Evolutionary conservation across 202 grass and related monocot genomes (phyloP), one percentile per base, ranked within the genome.

Genomic region (Alloteropsis angusta): DNA sequence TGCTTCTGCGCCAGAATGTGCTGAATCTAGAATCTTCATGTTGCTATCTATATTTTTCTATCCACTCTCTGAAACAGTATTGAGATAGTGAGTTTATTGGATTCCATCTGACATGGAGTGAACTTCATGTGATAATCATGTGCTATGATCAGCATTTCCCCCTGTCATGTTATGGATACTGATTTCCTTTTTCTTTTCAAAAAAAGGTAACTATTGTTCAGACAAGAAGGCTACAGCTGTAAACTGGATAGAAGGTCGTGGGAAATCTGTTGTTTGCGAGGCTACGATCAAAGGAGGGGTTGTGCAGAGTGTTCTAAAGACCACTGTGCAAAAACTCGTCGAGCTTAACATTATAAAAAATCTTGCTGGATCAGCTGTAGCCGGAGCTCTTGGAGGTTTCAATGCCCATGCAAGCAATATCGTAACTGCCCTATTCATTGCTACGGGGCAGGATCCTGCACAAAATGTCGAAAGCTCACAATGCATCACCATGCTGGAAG

Each of bases 381-480:
- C 90, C 23, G 90, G 90, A 65, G 60, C 90, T 60, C 56, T 97
- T 42, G 90, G 90, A 44, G 88, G 93, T 60, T 93, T 89, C 45
- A 97, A 97, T 73, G 90, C 90, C 68, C 93, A 93, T 79, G 90
- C 90, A 46, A 97, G 90, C 88, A 97, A 93, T 75, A 91, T 89
- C 15, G 84, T 89, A 23, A 80, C 88, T 67, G 88, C 84, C 4
- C 35, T 93, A 46, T 93, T 91, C 80, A 93, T 93, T 72, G 86
- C 93, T 6, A 97, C 93, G 25, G 93, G 90, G 7, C 93, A 97
- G 76, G 93, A 97, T 57, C 88, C 93, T 74, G 93, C 88, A 2
- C 83, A 90, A 82, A 97, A 93, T 80, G 90, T 97, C 50, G 90
- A 90, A 85, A 97, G 93, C 71, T 97, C 93, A 21, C 88, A 93